Base-by-base conservation (phyloP, 768 basidiomycete genomes). In the Vararia minispora region DNA sequence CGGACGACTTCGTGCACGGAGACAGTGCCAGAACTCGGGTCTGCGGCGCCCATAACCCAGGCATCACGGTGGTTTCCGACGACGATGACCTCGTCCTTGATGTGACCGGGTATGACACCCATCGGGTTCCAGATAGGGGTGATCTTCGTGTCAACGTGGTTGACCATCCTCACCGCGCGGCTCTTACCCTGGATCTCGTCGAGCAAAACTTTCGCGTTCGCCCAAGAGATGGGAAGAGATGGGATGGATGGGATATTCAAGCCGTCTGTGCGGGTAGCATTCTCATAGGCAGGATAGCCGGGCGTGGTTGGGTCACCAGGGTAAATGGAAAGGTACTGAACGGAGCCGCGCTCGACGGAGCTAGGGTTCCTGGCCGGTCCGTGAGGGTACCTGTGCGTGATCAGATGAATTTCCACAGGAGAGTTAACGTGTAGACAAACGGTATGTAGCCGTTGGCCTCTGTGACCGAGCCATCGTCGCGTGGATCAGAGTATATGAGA, bases 81-180 rank as follows among this genome's bases (percentile, higher is more conserved):
- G 6, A 95, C 55, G 17, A 97, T 77, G 3, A 91, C 75, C 56
- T 95, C 92, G 51, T 90, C 79, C 41, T 70, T 69, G 50, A 91
- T 72, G 41, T 79, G 74, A 2, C 88, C 90, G 6, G 87, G 89
- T 41, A 92, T 82, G 21, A 79, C 68, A 9, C 71, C 80, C 72
- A 84, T 83, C 11, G 76, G 68, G 59, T 94, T 95, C 88, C 88
- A 94, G 33, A 94, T 88, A 12, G 89, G 87, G 4, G 71, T 90
- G 10, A 91, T 73, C 52, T 78, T 75, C 21, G 71, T 76, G 40
- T 88, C 71, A 28, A 94, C 84, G 46, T 77, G 60, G 54, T 84
- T 86, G 17, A 70, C 65, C 9, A 86, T 57, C 38, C 64, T 63
- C 17, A 83, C 61, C 9, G 61, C 61, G 12, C 58, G 62, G 35